Conservation (phyloP, 2,329 filamentous ascomycete species). For the Zasmidium angulare region DNA sequence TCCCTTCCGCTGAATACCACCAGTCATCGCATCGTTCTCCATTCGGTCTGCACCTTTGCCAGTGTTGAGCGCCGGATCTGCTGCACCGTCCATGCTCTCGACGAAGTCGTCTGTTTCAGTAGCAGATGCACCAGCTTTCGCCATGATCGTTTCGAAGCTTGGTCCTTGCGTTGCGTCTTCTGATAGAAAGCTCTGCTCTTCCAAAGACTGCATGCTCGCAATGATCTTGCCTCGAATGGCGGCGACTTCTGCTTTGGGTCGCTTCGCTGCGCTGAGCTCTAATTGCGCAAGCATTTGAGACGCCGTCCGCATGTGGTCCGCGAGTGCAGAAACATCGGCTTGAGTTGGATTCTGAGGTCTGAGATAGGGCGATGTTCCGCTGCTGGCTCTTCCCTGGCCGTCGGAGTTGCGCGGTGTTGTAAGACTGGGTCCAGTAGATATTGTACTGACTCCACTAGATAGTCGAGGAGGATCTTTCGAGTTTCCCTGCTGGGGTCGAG, state of each 20-base stretch:
- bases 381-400: conserved; percentile 60
- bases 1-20: conserved; percentile 75
- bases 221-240: conserved; percentile 85
- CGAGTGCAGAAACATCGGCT: conserved; percentile 77
- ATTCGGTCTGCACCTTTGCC: conserved; percentile 77
- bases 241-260: conserved; percentile 76
- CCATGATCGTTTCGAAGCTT: conserved; percentile 81
- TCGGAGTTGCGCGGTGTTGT: conserved; percentile 69
- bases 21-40: conserved; percentile 88
- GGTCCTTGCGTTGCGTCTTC: conserved; percentile 67
- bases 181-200: conserved; percentile 79
- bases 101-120: conserved; percentile 53
- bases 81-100: conserved; percentile 27
- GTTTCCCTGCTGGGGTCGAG: conserved; percentile 15
- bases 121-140: conserved; percentile 61
- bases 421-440: conserved; percentile 60
- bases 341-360: conserved; percentile 61
- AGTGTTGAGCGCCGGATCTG: conserved; percentile 55
- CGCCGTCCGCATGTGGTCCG: conserved; percentile 83
- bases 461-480: conserved; percentile 50
- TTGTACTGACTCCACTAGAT: conserved; percentile 62
- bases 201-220: conserved; percentile 83
- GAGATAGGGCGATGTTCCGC: conserved; percentile 52
- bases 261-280: conserved; percentile 75
- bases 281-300: conserved; percentile 85